Evolutionary conservation across 345 rosid genomes (phyloP).

Genomic region (Eucalyptus decipiens): DNA sequence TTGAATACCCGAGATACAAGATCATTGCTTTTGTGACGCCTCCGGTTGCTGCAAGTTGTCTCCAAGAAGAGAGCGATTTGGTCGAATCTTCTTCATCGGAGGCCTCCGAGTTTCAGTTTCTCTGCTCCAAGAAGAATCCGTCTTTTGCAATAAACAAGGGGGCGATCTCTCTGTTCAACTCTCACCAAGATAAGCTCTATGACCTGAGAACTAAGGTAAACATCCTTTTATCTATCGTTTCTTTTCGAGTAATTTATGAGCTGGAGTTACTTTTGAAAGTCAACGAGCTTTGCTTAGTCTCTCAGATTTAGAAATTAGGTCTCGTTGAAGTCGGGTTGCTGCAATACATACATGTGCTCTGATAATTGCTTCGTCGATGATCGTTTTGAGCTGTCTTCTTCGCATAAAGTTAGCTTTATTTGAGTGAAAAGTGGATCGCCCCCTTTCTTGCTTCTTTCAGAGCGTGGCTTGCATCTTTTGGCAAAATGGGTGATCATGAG

Average conservation of each 20-base stretch:
- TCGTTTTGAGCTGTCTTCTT: too few relatives aligned
- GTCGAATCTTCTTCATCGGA: slow-evolving; percentile 18
- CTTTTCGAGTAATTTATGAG: neutral
- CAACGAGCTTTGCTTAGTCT: too few relatives aligned
- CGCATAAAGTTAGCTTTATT: too few relatives aligned
- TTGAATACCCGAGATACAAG: neutral
- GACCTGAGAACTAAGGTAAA: rapidly evolving
- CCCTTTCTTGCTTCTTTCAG: too few relatives aligned
- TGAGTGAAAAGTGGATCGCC: too few relatives aligned
- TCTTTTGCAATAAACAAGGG: slow-evolving; percentile 21
- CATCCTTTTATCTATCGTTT: neutral
- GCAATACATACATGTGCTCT: too few relatives aligned
- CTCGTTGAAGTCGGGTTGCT: too few relatives aligned
- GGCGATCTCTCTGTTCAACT: slow-evolving; percentile 24
- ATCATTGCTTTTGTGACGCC: slow-evolving; percentile 33
- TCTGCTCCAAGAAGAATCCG: slow-evolving; percentile 13
- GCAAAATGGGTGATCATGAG: too few relatives aligned
- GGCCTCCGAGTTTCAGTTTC: slow-evolving; percentile 17
- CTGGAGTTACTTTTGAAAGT: neutral
- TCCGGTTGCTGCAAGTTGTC: neutral
- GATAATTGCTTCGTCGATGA: too few relatives aligned
- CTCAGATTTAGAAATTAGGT: too few relatives aligned
- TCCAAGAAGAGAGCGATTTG: neutral
- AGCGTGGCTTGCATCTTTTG: too few relatives aligned
- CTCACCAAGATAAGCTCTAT: slow-evolving; percentile 3